phyloP scores from a whole-genome alignment of 495 filamentous ascomycete genomes.

The Hypoxylon crocopeplum region DNA sequence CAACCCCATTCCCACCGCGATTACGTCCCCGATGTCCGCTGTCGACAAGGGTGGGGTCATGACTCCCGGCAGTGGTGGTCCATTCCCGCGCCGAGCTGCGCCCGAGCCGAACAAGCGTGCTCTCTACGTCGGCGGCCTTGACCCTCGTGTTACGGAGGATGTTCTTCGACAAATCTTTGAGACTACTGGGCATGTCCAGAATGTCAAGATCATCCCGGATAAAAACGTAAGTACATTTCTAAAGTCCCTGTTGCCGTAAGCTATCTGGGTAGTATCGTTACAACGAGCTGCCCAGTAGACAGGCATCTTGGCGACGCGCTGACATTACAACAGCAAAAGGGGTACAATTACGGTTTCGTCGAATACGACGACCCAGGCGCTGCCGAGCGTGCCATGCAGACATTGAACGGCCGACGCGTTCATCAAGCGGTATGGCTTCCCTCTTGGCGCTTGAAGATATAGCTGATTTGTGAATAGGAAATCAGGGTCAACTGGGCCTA shows the following conservation, averaged over 20 bases:
- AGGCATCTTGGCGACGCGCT: constrained; percentile 21
- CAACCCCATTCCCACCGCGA: constrained; percentile 92
- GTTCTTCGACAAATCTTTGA: constrained; percentile 98
- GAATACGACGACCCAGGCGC: constrained; percentile 98
- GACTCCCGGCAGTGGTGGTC: constrained; percentile 80
- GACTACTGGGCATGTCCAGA: constrained; percentile 96
- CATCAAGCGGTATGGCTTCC: constrained; percentile 80
- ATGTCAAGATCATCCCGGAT: constrained; percentile 99
- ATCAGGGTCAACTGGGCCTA: constrained; percentile 99
- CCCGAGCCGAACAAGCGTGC: constrained; percentile 99
- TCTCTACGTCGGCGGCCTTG: constrained; percentile 93
- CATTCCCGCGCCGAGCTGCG: constrained; percentile 88
- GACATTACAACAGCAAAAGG: constrained; percentile 70
- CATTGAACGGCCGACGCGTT: constrained; percentile 91
- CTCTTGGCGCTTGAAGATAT: neutral
- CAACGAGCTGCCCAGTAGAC: too few relatives aligned
- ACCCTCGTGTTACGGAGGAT: constrained; percentile 95
- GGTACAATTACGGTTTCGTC: constrained; percentile 99
- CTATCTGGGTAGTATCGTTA: too few relatives aligned
- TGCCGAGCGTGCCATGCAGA: constrained; percentile 96
- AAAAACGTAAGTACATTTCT: constrained; percentile 77
- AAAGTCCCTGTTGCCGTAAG: too few relatives aligned
- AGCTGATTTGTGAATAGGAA: constrained; percentile 66
- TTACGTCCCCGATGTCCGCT: constrained; percentile 82
- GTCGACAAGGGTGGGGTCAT: constrained; percentile 70